These are phyloP conservation scores for Trichoderma endophyticum DNA, from an alignment of 2,329 filamentous ascomycete species.

Conservation along the genomic window DNA sequence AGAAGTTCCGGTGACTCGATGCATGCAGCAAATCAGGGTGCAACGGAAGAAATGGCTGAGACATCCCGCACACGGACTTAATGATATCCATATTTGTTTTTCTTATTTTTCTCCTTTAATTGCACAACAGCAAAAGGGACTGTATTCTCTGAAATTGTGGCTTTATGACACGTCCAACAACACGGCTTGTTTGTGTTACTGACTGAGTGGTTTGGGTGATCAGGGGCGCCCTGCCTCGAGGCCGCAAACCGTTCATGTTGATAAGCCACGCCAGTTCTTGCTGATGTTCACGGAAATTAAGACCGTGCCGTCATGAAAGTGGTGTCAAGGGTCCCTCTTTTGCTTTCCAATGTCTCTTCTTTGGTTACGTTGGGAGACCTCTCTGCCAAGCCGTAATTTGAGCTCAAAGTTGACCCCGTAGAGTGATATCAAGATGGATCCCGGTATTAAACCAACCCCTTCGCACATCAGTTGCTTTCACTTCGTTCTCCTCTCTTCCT, in stretches of 20 bases:
- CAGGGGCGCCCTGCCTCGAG: background rate
- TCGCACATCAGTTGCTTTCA: background rate
- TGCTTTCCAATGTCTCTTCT: background rate
- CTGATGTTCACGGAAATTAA: background rate
- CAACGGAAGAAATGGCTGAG: background rate
- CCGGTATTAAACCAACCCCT: background rate
- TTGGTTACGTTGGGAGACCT: background rate
- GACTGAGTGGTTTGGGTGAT: background rate
- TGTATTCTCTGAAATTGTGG: background rate
- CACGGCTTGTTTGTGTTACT: background rate
- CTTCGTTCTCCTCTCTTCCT: background rate
- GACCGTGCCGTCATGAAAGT: background rate
- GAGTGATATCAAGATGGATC: background rate
- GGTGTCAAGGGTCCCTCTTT: background rate
- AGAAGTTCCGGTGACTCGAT: background rate
- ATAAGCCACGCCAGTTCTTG: background rate
- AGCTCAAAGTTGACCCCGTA: no score
- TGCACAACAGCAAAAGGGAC: background rate
- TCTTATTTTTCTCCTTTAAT: background rate
- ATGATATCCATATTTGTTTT: background rate
- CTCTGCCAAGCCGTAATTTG: background rate
- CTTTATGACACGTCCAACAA: background rate
- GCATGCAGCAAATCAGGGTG: background rate
- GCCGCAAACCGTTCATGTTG: background rate
- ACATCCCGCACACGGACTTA: background rate